A percentile compares a stretch with the other conserved stretches of the same genome.
These are phyloP conservation scores for Flaveria bidentis DNA, from an alignment of 129 eudicot genomes.

Conservation along the genomic window DNA sequence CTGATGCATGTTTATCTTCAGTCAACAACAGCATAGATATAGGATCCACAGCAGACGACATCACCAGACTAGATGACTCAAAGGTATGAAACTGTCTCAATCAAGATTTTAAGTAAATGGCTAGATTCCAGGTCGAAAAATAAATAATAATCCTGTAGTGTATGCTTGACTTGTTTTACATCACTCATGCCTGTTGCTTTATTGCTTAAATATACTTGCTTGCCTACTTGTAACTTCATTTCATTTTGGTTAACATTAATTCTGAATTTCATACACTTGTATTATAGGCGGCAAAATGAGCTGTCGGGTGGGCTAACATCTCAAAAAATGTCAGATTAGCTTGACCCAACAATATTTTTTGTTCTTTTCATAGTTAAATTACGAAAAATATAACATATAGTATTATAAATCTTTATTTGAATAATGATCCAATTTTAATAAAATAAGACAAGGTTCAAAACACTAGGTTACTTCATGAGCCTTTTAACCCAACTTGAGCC, in stretches of 20 bases:
- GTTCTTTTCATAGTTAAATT: not conserved
- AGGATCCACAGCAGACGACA: conserved; percentile 35
- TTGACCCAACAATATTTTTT: not conserved
- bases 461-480: not conserved
- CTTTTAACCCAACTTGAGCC: not conserved
- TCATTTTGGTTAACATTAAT: too few relatives aligned
- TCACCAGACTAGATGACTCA: conserved; percentile 53
- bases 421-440: not conserved
- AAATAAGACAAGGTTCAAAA: not conserved
- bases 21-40: conserved; percentile 41
- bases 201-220: too few relatives aligned
- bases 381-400: not conserved
- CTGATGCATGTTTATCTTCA: conserved; percentile 25
- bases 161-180: too few relatives aligned
- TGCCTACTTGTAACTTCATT: too few relatives aligned
- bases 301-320: not conserved
- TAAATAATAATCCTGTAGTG: too few relatives aligned
- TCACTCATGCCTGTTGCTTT: too few relatives aligned
- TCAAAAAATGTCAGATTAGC: not conserved
- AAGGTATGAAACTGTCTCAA: conserved; percentile 48
- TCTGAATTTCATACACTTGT: not conserved
- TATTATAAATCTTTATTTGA: not conserved
- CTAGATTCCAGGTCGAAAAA: too few relatives aligned
- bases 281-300: not conserved
- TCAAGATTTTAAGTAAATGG: not conserved